Evolutionary conservation across 2,329 filamentous ascomycete species (phyloP), one percentile per base, ranked within the genome.

Genomic region (Alternaria triticimaculans): DNA sequence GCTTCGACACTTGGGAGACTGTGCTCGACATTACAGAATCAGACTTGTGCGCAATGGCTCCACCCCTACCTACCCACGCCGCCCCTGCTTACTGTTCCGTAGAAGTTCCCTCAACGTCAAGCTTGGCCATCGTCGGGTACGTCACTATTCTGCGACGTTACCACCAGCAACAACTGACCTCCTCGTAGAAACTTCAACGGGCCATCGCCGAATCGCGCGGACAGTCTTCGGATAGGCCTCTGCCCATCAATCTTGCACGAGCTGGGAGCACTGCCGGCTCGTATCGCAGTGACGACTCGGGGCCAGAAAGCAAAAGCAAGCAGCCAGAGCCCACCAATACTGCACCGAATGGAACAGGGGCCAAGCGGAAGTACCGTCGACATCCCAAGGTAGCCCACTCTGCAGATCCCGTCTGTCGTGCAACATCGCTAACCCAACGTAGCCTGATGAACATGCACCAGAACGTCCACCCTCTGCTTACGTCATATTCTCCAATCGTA

Each of bases 1-100:
- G 92, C 4, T 96, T 96, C 78, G 92, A 96, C 78, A 89, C 89
- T 11, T 95, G 92, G 92, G 91, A 93, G 33, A 94, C 90, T 1
- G 89, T 95, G 59, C 84, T 94, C 55, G 92, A 95, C 75, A 94
- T 96, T 58, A 93, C 92, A 64, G 92, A 95, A 80, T 92, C 91
- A 23, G 92, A 96, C 74, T 84, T 96, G 90, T 93, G 80, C 78
- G 89, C 44, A 15, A 37, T 55, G 4, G 9, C 15, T 20, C 51
- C 82, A 21, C 12, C 20, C 28, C 43, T 44, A 44, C 49, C 50
- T 48, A 50, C 21, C 15, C 45, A 41, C 2, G 15, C 30, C 14
- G 45, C 41, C 26, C 43, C 54, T 58, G 62, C 66, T 69, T 50
- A 73, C 65, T 65, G 6, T 25, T 18, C 58, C n/a, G 43, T 62